Base-by-base conservation (phyloP, 768 basidiomycete genomes). In the Russula earlei region DNA sequence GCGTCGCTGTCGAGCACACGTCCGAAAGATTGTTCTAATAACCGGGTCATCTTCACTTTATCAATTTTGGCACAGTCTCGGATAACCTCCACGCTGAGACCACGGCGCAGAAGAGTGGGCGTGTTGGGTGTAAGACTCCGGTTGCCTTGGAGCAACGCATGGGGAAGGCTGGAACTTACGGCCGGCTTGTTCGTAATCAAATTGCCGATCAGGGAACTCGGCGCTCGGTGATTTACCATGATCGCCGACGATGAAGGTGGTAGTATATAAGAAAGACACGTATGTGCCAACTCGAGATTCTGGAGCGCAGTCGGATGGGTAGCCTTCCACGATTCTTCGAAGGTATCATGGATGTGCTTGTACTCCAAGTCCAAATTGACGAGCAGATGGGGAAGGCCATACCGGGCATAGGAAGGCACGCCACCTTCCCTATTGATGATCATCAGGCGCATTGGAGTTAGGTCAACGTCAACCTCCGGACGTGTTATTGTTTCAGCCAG, bases 141-240 rank as follows among this genome's bases (percentile, higher is more conserved):
- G 67, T 91, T 88, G 6, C 87, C 84, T 61, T 91, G 89, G 25
- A 98, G 78, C 17, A 97, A 76, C 6, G 95, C 91, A 64, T 96
- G 92, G 43, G 96, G 94, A 33, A 99, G 78, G 63, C 91, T 94
- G 3, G 94, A 95, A 64, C 91, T 94, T 57, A 95, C 83, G 8
- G 91, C 92, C 3, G 96, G 96, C 67, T 93, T 95, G 69, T 99
- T 99, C 31, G 95, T 99, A 66, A 99, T 94, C 25, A 99, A 79
- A 70, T 98, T 98, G 44, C 83, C 95, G 64, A 99, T 98, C 59
- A 99, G 81, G 2, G 91, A 91, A 58, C 90, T 91, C 0, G 93
- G 89, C 1, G 93, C 95, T 48, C 93, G 90, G 72, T 99, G 96
- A 14, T 92, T 95, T 47, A 98, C 96, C 83, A 99, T 88, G 62